Evolutionary conservation across 306 rosid genomes (phyloP).

Genomic region (Sicyos baderoa): DNA sequence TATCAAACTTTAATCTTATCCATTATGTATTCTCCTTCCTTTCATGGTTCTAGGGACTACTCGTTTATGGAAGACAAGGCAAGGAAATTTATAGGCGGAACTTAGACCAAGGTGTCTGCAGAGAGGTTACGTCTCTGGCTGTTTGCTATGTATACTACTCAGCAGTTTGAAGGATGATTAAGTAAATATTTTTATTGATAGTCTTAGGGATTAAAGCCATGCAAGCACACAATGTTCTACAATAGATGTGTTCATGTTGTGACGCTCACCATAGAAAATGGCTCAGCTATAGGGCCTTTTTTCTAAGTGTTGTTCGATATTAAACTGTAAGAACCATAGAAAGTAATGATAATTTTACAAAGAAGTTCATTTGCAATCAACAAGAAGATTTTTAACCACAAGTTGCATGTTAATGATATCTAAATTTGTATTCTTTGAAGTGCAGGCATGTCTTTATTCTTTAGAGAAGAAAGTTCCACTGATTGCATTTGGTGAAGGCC

Average conservation of each 20-base stretch:
- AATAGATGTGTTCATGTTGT: neutral
- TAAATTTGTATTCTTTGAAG: slow-evolving; percentile 15
- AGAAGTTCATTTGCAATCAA: neutral
- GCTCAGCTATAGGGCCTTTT: neutral
- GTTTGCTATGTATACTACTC: neutral
- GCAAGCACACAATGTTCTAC: neutral
- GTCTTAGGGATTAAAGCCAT: neutral
- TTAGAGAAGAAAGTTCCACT: slow-evolving; percentile 66
- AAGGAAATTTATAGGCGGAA: slow-evolving; percentile 68
- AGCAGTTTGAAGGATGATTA: slow-evolving; percentile 11
- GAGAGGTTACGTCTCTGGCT: slow-evolving; percentile 49
- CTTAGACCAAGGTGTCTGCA: slow-evolving; percentile 65
- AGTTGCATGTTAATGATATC: neutral
- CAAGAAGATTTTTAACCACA: neutral
- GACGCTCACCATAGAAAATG: neutral
- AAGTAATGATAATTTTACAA: neutral
- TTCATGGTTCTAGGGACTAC: slow-evolving; percentile 67
- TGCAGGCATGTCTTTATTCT: slow-evolving; percentile 79
- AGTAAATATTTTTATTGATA: neutral
- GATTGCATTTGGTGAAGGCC: slow-evolving; percentile 65
- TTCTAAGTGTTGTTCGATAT: neutral
- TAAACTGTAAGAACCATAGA: neutral
- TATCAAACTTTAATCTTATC: neutral
- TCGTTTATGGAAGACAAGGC: slow-evolving; percentile 87
- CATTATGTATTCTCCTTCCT: slow-evolving; percentile 13